These are phyloP conservation scores for Calonectria henricotiae DNA, from an alignment of 2,329 filamentous ascomycete species.

Conservation along the genomic window DNA sequence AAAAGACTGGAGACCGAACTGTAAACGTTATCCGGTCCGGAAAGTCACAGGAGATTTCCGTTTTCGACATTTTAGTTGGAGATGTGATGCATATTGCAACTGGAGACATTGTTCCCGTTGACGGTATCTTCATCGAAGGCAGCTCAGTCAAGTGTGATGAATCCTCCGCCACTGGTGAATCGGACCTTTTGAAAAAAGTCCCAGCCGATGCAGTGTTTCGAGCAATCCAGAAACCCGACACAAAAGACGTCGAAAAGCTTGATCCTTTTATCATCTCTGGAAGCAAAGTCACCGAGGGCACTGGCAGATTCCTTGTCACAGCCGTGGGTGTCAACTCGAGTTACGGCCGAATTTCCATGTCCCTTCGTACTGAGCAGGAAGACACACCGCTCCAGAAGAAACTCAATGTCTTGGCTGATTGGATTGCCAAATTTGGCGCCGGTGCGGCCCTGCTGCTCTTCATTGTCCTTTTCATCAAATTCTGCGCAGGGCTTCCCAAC, in stretches of 20 bases:
- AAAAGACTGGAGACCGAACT: conserved; percentile 75
- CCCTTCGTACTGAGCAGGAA: conserved; percentile 67
- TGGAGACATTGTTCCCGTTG: conserved; percentile 80
- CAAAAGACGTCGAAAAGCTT: conserved; percentile 63
- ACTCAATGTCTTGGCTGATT: conserved; percentile 58
- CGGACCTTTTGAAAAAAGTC: conserved; percentile 80
- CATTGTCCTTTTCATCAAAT: conserved; percentile 84
- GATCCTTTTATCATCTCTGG: conserved; percentile 78
- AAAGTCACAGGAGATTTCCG: conserved; percentile 74
- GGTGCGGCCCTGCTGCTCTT: conserved; percentile 82
- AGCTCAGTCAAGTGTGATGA: conserved; percentile 76
- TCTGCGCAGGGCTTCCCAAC: conserved; percentile 74
- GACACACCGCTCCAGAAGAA: conserved; percentile 72
- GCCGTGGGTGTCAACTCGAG: conserved; percentile 71
- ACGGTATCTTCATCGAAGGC: conserved; percentile 77
- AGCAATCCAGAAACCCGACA: conserved; percentile 65
- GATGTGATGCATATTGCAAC: conserved; percentile 80
- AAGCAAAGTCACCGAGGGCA: conserved; percentile 69
- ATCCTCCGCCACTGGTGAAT: conserved; percentile 82
- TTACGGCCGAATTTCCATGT: conserved; percentile 72
- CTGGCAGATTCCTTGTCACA: conserved; percentile 70
- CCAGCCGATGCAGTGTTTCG: conserved; percentile 73
- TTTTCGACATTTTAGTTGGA: conserved; percentile 79
- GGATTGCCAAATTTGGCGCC: conserved; percentile 67
- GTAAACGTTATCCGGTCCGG: conserved; percentile 80